Conservation (phyloP, 805 yeast species). For the Candida succiphila region DNA sequence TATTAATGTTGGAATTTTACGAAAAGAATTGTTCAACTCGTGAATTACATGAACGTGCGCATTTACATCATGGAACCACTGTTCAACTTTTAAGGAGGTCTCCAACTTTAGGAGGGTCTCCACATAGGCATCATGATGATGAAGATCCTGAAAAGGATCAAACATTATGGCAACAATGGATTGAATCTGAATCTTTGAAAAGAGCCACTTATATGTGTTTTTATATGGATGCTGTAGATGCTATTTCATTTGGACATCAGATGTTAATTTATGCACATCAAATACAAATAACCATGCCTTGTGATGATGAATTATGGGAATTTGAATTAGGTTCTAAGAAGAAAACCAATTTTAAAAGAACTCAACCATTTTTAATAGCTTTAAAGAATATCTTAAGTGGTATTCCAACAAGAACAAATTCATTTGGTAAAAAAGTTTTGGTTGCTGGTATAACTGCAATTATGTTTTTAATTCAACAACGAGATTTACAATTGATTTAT, state of each 20-base stretch:
- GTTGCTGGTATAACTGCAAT: conserved; percentile 60
- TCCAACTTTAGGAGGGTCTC: conserved; percentile 68
- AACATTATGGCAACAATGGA: conserved; percentile 53
- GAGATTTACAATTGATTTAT: conserved; percentile 51
- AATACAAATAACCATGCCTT: conserved; percentile 51
- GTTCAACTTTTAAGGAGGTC: conserved; percentile 69
- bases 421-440: conserved; percentile 59
- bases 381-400: conserved; percentile 50
- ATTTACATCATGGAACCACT: conserved; percentile 80
- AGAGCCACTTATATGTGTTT: conserved; percentile 76
- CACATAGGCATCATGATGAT: conserved; percentile 23
- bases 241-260: conserved; percentile 70
- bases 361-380: conserved; percentile 41
- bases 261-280: conserved; percentile 48
- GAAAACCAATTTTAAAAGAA: conserved; percentile 14
- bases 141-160: conserved; percentile 16
- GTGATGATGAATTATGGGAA: conserved; percentile 52
- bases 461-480: conserved; percentile 64
- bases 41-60: conserved; percentile 69
- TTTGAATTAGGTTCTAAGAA: conserved; percentile 6
- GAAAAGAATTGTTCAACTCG: conserved; percentile 69
- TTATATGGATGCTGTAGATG: conserved; percentile 70
- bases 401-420: conserved; percentile 32
- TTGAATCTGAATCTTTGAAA: conserved; percentile 70
- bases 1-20: conserved; percentile 64